Evolutionary conservation across 176 grass and related monocot species (phyloP), one percentile per base, ranked within the genome.

Genomic region (Alloteropsis semialata): DNA sequence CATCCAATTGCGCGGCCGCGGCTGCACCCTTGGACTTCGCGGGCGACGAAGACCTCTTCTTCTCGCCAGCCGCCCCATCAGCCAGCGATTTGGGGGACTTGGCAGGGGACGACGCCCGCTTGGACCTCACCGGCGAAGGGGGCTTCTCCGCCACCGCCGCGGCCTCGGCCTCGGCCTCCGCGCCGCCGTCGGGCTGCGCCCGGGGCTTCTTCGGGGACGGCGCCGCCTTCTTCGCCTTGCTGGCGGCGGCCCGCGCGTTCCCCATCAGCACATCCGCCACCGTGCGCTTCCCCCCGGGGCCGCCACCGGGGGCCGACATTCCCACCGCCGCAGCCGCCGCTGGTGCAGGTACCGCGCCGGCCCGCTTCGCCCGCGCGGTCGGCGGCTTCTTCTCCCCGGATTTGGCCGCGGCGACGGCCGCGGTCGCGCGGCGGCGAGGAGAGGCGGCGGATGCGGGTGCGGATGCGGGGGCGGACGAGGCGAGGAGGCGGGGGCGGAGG

Each of bases 211-310:
- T 97, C 36, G 94, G 82, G 13, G 86, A 80, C 16, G 91, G 76
- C 57, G 58, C 85, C 3, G n/a, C 48, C 82, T 93, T 93, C 68
- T 77, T 93, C 27, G 62, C 64, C 82, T 88, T 94, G 41, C 81
- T 91, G 65, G 88, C 74, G 38, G 88, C 92, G 50, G 85, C 90
- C 55, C 95, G 95, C 12, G 95, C 92, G 42, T 88, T 82, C 61
- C 90, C 90, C 92, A 99, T 98, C 84, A 98, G 92, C 63, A 94
- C 95, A 49, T 98, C 95, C 83, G 92, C 85, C 48, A 98, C 89
- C 57, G 88, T 87, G 49, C 95, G 90, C 77, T 92, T 90, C 39
- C 84, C 84, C 17, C 61, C 82, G 14, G 44, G 10, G 8, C 55
- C 78, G 48, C 55, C 80, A 10, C 72, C 77, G 3, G 82, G 85